phyloP scores from a whole-genome alignment of 2,329 filamentous ascomycete genomes.

The Parastagonospora nodorum region DNA sequence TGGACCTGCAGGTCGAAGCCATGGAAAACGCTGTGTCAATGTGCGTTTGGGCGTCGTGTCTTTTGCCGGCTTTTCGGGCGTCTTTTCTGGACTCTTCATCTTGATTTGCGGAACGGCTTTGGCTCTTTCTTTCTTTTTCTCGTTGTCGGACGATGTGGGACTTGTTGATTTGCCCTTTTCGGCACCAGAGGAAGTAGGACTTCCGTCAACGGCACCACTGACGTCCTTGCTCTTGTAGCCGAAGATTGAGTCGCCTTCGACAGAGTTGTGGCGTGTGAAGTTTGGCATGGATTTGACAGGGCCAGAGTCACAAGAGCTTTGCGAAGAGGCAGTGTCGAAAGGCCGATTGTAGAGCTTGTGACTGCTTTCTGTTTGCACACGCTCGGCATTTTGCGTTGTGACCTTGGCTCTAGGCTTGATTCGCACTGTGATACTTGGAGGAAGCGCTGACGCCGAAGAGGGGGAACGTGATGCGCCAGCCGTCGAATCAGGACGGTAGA shows the following conservation, averaged over 20 bases:
- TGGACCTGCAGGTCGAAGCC: constrained; percentile 25
- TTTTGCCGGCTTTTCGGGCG: neutral
- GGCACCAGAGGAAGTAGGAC: neutral
- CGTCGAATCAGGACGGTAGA: constrained; percentile 14
- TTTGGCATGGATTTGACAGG: constrained; percentile 27
- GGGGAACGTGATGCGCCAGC: constrained; percentile 10
- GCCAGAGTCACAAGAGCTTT: constrained; percentile 22
- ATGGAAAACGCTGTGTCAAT: constrained; percentile 27
- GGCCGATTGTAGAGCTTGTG: constrained; percentile 20
- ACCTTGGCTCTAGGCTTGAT: constrained; percentile 20
- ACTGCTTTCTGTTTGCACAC: constrained; percentile 20
- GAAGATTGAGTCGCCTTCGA: constrained; percentile 29
- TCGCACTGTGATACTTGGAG: constrained; percentile 26
- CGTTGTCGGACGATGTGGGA: no score
- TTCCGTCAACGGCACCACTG: constrained; percentile 14
- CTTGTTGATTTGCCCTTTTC: constrained; percentile 9
- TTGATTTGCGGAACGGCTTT: neutral
- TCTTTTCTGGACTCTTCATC: neutral
- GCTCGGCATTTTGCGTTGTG: constrained; percentile 2
- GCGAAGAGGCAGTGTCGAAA: constrained; percentile 6
- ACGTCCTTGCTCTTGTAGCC: constrained; percentile 22
- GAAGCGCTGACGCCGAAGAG: constrained; percentile 9
- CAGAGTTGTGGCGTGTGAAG: constrained; percentile 26
- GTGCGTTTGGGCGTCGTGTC: constrained; percentile 11
- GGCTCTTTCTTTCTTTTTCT: neutral